phyloP scores from a whole-genome alignment of 768 basidiomycete species.

The Cystofilobasidium capitatum region DNA sequence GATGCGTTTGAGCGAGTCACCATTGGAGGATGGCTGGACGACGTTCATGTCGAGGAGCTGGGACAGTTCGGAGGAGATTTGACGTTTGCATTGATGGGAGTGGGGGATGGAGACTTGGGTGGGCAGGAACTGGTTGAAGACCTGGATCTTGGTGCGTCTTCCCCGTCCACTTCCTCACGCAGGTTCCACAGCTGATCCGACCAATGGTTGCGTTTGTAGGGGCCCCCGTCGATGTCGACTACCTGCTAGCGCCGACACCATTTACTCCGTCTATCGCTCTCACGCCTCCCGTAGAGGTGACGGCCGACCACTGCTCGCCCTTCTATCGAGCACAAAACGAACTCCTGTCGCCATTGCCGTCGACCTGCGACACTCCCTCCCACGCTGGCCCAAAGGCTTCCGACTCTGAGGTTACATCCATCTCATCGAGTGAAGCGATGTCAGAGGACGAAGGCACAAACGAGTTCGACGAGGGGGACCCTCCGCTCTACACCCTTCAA shows the following conservation, averaged over 20 bases:
- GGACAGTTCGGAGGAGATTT: neutral
- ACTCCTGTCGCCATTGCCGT: neutral
- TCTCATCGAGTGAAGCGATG: neutral
- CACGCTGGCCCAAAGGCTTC: too few relatives aligned
- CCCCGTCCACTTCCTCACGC: too few relatives aligned
- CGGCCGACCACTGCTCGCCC: neutral
- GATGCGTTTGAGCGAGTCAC: neutral
- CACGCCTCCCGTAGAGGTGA: neutral
- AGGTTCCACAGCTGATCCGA: neutral
- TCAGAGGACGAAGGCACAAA: too few relatives aligned
- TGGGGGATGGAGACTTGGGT: neutral
- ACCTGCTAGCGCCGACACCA: neutral
- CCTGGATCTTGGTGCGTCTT: too few relatives aligned
- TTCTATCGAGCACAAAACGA: neutral
- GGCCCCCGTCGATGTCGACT: neutral
- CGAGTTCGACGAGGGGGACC: too few relatives aligned
- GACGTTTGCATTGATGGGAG: neutral
- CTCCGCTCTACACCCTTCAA: neutral
- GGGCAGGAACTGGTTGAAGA: neutral
- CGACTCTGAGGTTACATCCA: too few relatives aligned
- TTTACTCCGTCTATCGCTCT: neutral
- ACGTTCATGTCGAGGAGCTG: neutral
- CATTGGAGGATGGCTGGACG: neutral
- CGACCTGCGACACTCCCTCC: neutral
- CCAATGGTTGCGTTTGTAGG: neutral